Evolutionary conservation across 2,329 filamentous ascomycete genomes (phyloP).

Genomic region (Verticillium zaregamsianum): DNA sequence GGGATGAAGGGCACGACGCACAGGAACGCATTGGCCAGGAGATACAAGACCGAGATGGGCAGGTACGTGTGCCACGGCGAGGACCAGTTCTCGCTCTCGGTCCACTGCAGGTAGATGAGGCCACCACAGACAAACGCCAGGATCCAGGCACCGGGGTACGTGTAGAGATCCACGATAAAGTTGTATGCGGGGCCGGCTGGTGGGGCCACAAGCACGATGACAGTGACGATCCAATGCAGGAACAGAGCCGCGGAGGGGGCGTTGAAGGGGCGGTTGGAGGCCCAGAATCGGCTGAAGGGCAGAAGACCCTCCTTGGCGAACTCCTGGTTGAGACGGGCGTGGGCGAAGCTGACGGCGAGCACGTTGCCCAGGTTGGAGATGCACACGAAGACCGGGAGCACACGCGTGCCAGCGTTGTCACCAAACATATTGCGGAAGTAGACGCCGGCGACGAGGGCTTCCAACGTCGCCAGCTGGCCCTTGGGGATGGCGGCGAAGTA

Average conservation of each 20-base stretch:
- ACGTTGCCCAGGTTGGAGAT: slow-evolving; percentile 60
- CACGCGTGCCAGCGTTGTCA: slow-evolving; percentile 42
- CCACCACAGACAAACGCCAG: slow-evolving; percentile 46
- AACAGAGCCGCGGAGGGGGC: slow-evolving; percentile 59
- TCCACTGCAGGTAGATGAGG: slow-evolving; percentile 47
- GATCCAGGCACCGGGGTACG: slow-evolving; percentile 49
- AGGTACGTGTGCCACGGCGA: slow-evolving; percentile 48
- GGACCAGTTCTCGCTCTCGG: slow-evolving; percentile 46
- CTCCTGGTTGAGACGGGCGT: slow-evolving; percentile 58
- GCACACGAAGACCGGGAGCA: slow-evolving; percentile 53
- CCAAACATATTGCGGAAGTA: slow-evolving; percentile 63
- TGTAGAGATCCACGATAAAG: slow-evolving; percentile 55
- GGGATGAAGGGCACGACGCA: slow-evolving; percentile 52
- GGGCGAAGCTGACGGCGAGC: slow-evolving; percentile 55
- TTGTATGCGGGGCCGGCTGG: slow-evolving; percentile 66
- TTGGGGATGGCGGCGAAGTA: slow-evolving; percentile 62
- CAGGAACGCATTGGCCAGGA: slow-evolving; percentile 48
- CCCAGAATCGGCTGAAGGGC: slow-evolving; percentile 63
- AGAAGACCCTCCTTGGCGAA: slow-evolving; percentile 66
- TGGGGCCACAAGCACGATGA: slow-evolving; percentile 62
- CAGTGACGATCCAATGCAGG: slow-evolving; percentile 62
- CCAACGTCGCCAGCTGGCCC: slow-evolving; percentile 50
- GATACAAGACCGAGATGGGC: slow-evolving; percentile 42
- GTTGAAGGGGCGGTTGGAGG: slow-evolving; percentile 64
- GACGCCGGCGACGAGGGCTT: slow-evolving; percentile 55